Base-by-base conservation (phyloP, 805 yeast species). In the Saturnispora saitoi region DNA sequence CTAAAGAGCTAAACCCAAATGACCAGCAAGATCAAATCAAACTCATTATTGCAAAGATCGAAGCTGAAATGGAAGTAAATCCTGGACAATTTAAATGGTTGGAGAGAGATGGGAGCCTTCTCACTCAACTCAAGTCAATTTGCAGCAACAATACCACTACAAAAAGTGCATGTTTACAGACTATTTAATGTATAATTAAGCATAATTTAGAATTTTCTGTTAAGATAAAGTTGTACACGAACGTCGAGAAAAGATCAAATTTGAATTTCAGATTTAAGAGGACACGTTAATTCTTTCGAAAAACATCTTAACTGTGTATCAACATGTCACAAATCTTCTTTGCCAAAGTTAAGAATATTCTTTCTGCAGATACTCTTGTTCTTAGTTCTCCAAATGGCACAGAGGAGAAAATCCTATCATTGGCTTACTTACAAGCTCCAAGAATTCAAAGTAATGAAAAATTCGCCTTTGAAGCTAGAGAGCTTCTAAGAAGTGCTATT, bases 291-390 rank as follows among this genome's bases (percentile, higher is more conserved):
- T 42, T 24, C 12, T 42, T 15, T 15, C 11, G 19, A 28, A 29
- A 28, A 31, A 30, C 17, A 31, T 10, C 5, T 20, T n/a, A 28
- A 41, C 28, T 41, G 32, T 14, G 19, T n/a, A 14, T 41, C 8
- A 15, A 28, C 39, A 65, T 65, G 69, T 55, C 69, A 11, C 61
- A 59, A 48, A 56, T 60, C n/a, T 65, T 55, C 43, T 56, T 67
- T 48, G 90, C 87, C 36, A 80, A 76, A 61, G 90, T 84, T 43
- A 83, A 83, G 59, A 71, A 78, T 41, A 87, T 83, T 15, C 60
- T 81, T 32, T 81, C 86, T 43, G 87, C 85, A 4, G 91, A 84
- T 65, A 79, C 89, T 11, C 55, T 85, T 34, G 75, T 83, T 37
- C 71, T 84, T 53, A 70, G 71, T 10, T 83, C 87, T 3, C 55